Evolutionary conservation across 75 land plant species (phyloP).

Genomic region (Isoetes taiwanensis): DNA sequence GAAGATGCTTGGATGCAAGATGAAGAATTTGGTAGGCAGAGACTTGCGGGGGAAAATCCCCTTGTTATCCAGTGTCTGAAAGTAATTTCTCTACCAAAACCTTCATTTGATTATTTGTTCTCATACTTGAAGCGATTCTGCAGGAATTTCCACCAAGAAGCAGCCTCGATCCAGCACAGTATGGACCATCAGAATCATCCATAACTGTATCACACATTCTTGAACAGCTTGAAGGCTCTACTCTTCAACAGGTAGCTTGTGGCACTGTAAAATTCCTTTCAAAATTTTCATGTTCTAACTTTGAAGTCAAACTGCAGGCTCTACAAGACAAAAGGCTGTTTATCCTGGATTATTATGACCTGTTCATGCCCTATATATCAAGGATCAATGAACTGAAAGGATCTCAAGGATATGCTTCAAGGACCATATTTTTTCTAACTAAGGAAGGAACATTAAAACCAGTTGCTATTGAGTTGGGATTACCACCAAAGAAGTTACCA

Average conservation of each 20-base stretch:
- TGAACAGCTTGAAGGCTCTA: conserved; percentile 48
- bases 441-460: conserved; percentile 5
- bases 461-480: conserved; percentile 19
- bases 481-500: background rate
- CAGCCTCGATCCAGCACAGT: conserved; percentile 45
- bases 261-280: too few relatives aligned
- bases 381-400: conserved; percentile 9
- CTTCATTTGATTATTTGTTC: too few relatives aligned
- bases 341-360: conserved; percentile 21
- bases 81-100: too few relatives aligned
- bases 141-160: conserved; percentile 66
- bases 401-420: conserved; percentile 16
- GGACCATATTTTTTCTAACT: conserved; percentile 14
- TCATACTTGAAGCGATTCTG: background rate
- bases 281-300: too few relatives aligned
- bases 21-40: conserved; percentile 36
- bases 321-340: conserved; percentile 15
- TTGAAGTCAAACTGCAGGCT: conserved; percentile 12
- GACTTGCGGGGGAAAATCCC: too few relatives aligned
- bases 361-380: conserved; percentile 18
- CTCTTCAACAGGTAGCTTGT: conserved; percentile 62
- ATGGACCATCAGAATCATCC: conserved; percentile 60
- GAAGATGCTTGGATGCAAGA: conserved; percentile 36
- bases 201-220: conserved; percentile 50
- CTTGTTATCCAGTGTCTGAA: too few relatives aligned